Evolutionary conservation across 2,329 filamentous ascomycete genomes (phyloP), one percentile per base, ranked within the genome.

Genomic region (Colletotrichum musicola): DNA sequence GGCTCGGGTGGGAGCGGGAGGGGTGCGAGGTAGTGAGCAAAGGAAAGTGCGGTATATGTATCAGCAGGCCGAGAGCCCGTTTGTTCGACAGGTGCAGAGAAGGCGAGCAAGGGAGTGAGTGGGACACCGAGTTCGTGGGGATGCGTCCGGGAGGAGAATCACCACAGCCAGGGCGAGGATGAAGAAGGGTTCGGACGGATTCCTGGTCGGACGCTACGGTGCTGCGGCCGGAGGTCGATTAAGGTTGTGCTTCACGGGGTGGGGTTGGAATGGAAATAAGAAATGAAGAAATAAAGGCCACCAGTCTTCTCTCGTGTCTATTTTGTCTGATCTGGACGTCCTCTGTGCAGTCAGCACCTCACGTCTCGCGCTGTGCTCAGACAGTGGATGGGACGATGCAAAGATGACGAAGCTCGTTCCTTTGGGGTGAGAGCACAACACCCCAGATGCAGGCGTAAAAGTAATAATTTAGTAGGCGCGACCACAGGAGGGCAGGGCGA

Each of bases 341-440:
- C 30, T 35, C 30, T 35, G 30, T 35, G 30, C 30, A 35, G 30
- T 35, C 30, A 35, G 30, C 30, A 35, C 30, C 30, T 35, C 30
- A 35, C 9, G 30, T 35, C 30, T 35, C 30, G 10, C 30, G 22
- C 22, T 25, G 22, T 25, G 22, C 22, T 25, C 22, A 25, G 22
- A 25, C 22, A 25, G 22, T 4, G 46, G 30, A 30, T 10, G 49
- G 38, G n/a, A 56, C 55, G 49, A 40, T 69, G 56, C 50, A 61
- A 66, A 69, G 50, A 69, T 69, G 66, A 69, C 66, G 66, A 61
- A 57, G 62, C 55, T 66, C 62, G 46, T 38, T 51, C 20, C 35
- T 61, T 42, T 61, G 44, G 49, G 55, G 65, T 40, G 47, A 30
- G 42, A 53, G 35, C 30, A 35, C 30, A 7, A 35, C 30, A 7